Evolutionary conservation across 495 filamentous ascomycete species (phyloP).

Genomic region (Xylaria longipes): DNA sequence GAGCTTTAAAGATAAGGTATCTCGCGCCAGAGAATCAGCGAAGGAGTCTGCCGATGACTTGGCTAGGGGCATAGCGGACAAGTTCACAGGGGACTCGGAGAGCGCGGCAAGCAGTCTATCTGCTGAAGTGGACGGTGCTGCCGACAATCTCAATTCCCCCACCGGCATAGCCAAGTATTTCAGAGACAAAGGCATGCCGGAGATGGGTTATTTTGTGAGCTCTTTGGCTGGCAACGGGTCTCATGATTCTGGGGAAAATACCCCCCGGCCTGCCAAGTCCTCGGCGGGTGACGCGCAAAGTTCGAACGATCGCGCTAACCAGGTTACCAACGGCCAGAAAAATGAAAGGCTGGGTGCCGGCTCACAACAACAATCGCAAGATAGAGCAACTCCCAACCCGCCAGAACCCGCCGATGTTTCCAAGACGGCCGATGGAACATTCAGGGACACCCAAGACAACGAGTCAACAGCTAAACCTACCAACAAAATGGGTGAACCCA

Average conservation of each 20-base stretch:
- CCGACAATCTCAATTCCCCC: conserved; percentile 29
- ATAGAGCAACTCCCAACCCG: not conserved
- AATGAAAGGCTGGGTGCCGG: not conserved
- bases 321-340: not conserved
- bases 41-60: not conserved
- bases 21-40: not conserved
- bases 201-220: conserved; percentile 36
- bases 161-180: conserved; percentile 34
- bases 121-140: conserved; percentile 15
- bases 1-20: conserved; percentile 17
- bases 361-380: conserved; percentile 23
- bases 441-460: conserved; percentile 1
- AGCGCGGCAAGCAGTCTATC: conserved; percentile 12
- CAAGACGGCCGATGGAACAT: conserved; percentile 30
- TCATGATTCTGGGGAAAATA: not conserved
- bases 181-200: conserved; percentile 33
- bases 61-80: conserved; percentile 22
- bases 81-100: conserved; percentile 20
- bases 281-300: not conserved
- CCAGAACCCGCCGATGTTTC: conserved; percentile 29
- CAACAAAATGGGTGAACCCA: conserved; percentile 30
- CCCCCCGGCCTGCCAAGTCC: not conserved
- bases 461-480: conserved; percentile 9
- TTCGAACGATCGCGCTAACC: not conserved
- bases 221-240: conserved; percentile 24